Base-by-base conservation (phyloP, 2,329 filamentous ascomycete species). In the Scortechinia acanthostroma region DNA sequence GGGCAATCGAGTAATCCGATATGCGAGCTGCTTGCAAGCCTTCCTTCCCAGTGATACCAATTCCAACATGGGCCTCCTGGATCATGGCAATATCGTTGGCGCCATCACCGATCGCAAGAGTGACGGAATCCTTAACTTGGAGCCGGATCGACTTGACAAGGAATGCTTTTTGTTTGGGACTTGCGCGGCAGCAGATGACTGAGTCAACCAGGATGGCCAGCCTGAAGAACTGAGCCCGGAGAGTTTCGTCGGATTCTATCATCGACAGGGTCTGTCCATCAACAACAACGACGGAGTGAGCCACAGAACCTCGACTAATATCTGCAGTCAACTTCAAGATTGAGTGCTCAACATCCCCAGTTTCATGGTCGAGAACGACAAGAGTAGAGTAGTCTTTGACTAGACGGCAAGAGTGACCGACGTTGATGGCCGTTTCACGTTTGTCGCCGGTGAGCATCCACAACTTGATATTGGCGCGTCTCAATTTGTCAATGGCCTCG, bases 391-490 rank as follows among this genome's bases (percentile, higher is more conserved):
- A 76, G 0, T 75, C 70, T 50, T 77, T 79, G 55, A 74, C 91
- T 23, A 96, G 75, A 21, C 86, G 79, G 43, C 89, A 91, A 0
- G 90, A 93, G 55, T 95, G 86, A 0, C 88, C 89, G 51, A 95
- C 91, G 55, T 94, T 94, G 64, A 95, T 91, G 37, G 89, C 89
- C 0, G 89, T 95, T 65, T 95, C 90, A 42, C 89, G 78, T 64
- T 94, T 95, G 61, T 96, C 91, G 22, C 91, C 91, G 2, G 91
- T 96, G 42, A 96, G 71, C 91, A 96, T 95, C 91, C 91, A 96
- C 51, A 96, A 80, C 62, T 93, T 94, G 68, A 96, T 93, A 49
- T 90, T 90, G 1, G 90, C 91, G 19, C 90, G 77, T 30, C 88
- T 77, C 15, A 96, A 71, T 64, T 91, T 93, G 60, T 95, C 91